Percentiles rank a stretch among this genome's conserved stretches.
phyloP scores from a whole-genome alignment of 257 asterid genomes.

The Jasminum sambac region DNA sequence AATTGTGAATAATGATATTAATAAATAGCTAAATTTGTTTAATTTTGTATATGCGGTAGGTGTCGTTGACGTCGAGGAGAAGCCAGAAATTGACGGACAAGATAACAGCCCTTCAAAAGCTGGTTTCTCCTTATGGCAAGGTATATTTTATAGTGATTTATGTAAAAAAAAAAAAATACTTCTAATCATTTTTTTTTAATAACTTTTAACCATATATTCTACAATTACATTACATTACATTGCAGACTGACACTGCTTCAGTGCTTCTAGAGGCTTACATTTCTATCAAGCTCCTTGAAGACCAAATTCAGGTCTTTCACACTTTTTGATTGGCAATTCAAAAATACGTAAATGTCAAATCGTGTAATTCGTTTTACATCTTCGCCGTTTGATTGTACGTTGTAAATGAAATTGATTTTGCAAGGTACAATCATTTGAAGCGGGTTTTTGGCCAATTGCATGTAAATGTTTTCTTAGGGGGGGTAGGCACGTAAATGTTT shows the following conservation, averaged over 20 bases:
- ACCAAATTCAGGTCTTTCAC: conserved; percentile 49
- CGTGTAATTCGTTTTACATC: too few relatives aligned
- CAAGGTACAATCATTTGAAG: too few relatives aligned
- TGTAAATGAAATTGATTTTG: too few relatives aligned
- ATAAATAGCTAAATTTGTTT: background rate
- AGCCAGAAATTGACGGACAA: conserved; percentile 58
- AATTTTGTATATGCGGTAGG: conserved; percentile 14
- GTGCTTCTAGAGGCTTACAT: conserved; percentile 60
- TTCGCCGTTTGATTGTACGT: too few relatives aligned
- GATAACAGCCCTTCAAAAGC: conserved; percentile 62
- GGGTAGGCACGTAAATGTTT: too few relatives aligned
- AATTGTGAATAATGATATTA: background rate
- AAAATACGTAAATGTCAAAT: too few relatives aligned
- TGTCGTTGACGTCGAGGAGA: conserved; percentile 30
- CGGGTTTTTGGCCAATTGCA: too few relatives aligned
- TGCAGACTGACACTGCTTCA: conserved; percentile 67
- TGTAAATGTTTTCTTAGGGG: too few relatives aligned
- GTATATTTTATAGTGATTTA: conserved; percentile 18
- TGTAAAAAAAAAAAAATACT: too few relatives aligned
- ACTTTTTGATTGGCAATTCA: background rate
- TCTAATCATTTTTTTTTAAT: too few relatives aligned
- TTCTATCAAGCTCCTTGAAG: conserved; percentile 53
- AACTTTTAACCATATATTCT: too few relatives aligned
- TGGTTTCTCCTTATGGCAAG: conserved; percentile 77
- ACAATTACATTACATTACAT: conserved; percentile 18